Evolutionary conservation across 306 rosid species (phyloP).

Genomic region (Mimosa bimucronata): DNA sequence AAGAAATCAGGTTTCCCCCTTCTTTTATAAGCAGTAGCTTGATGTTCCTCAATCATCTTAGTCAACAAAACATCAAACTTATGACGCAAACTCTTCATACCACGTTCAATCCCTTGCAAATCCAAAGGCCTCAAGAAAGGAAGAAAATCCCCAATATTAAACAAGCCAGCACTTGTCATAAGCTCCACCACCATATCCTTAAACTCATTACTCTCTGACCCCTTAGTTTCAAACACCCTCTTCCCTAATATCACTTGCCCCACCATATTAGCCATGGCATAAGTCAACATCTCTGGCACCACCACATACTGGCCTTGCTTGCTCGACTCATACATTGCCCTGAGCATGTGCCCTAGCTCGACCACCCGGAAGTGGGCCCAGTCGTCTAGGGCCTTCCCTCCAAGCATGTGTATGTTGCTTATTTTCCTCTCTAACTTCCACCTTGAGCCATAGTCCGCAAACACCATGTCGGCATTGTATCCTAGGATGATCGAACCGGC

Average conservation of each 20-base stretch:
- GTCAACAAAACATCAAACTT: constrained; percentile 35
- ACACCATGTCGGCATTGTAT: constrained; percentile 44
- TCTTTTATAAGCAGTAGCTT: constrained; percentile 29
- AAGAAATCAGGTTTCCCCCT: constrained; percentile 40
- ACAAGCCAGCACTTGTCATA: constrained; percentile 38
- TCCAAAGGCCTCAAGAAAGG: constrained; percentile 37
- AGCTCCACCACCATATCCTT: constrained; percentile 53
- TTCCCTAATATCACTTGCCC: constrained; percentile 42
- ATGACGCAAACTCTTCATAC: constrained; percentile 38
- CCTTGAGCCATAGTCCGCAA: constrained; percentile 37
- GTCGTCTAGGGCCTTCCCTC: constrained; percentile 41
- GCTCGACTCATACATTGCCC: constrained; percentile 30
- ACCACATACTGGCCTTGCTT: constrained; percentile 22
- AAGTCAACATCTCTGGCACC: constrained; percentile 35
- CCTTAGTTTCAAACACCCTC: constrained; percentile 37
- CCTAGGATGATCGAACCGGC: constrained; percentile 38
- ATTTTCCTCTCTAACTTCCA: constrained; percentile 44
- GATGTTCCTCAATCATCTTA: constrained; percentile 42
- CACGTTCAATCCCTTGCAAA: constrained; percentile 37
- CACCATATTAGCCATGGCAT: constrained; percentile 42
- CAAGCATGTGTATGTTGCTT: constrained; percentile 49
- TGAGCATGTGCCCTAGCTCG: constrained; percentile 39
- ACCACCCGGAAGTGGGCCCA: constrained; percentile 15
- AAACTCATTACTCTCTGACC: constrained; percentile 40
- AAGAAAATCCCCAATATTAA: constrained; percentile 44